Evolutionary conservation across 352 stramenopile genomes (phyloP).

Genomic region (Peronospora tabacina): DNA sequence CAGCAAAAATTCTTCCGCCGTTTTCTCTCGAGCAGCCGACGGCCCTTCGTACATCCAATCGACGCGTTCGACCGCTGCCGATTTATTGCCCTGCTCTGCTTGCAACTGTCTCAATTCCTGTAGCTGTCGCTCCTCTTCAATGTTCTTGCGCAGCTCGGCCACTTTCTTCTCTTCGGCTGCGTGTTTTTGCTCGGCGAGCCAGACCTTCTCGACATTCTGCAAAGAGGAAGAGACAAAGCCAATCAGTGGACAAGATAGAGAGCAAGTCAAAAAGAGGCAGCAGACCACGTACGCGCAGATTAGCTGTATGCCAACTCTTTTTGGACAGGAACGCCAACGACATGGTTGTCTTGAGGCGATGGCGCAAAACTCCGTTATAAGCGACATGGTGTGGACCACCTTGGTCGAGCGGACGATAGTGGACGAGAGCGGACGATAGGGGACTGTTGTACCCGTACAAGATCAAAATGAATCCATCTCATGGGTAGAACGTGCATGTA

Average conservation of each 20-base stretch:
- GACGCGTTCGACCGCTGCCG: constrained; percentile 70
- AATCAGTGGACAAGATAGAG: not conserved
- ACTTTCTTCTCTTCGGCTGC: constrained; percentile 90
- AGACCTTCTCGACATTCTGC: constrained; percentile 97
- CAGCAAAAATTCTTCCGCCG: constrained; percentile 88
- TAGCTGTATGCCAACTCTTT: constrained; percentile 97
- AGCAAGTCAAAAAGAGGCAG: not conserved
- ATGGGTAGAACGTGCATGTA: no score
- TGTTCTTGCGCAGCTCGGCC: constrained; percentile 92
- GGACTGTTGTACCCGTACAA: no score
- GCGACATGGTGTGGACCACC: not conserved
- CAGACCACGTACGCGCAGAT: constrained; percentile 68
- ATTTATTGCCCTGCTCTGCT: constrained; percentile 75
- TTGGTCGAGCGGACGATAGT: not conserved
- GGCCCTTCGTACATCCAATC: constrained; percentile 97
- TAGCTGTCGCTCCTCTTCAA: constrained; percentile 93
- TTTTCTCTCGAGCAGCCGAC: constrained; percentile 61
- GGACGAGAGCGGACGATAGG: no score
- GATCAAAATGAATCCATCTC: no score
- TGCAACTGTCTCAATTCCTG: constrained; percentile 92
- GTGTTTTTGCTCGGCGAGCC: constrained; percentile 94
- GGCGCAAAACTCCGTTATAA: no score
- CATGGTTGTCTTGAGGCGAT: constrained; percentile 28
- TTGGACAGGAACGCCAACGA: constrained; percentile 92
- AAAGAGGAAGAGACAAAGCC: constrained; percentile 5